Evolutionary conservation across 768 basidiomycete species (phyloP), one percentile per base, ranked within the genome.

Genomic region (Cystofilobasidium bisporidii): DNA sequence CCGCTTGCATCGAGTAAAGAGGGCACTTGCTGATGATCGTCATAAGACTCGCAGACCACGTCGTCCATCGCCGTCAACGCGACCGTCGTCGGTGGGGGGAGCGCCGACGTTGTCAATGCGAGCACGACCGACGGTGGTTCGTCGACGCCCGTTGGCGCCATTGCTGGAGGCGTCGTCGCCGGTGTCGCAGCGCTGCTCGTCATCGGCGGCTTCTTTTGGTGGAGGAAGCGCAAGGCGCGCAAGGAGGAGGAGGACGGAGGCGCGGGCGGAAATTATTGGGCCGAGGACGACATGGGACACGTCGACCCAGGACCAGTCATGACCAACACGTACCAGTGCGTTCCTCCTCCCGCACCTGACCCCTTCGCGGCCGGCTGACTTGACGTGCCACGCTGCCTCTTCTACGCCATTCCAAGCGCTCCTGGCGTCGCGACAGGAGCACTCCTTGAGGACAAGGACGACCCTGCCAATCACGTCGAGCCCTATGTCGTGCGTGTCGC

Each of bases 401-500:
- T 53, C 45, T 24, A n/a, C n/a, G 48, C 17, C 48, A 50, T 15
- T 43, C 20, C 17, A 12, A 53, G 50, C 10, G 50, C 50, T 3
- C 11, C 50, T 24, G 50, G 50, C 24, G 50, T 30, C 24, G 28
- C n/a, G 3, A 30, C 50, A 8, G 50, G 50, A 5, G 50, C 50
- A 26, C 28, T 53, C 11, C 50, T 53, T 3, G 50, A 53, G 50
- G 50, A 53, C 24, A 53, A 53, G 50, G 50, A 53, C 24, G 50
- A 53, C 24, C 17, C 14, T 15, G 28, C 50, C 24, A 24, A 53
- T 20, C 50, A 53, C 50, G 50, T 53, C 50, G 50, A 53, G 24
- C 50, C 50, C 28, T 53, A 53, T 24, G 50, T 53, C 50, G 50
- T 53, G 50, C n/a, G 50, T 53, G 18, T 53, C 43, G 43, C 43